phyloP scores from a whole-genome alignment of 164 flowering plant species.

The Hamamelis virginiana region DNA sequence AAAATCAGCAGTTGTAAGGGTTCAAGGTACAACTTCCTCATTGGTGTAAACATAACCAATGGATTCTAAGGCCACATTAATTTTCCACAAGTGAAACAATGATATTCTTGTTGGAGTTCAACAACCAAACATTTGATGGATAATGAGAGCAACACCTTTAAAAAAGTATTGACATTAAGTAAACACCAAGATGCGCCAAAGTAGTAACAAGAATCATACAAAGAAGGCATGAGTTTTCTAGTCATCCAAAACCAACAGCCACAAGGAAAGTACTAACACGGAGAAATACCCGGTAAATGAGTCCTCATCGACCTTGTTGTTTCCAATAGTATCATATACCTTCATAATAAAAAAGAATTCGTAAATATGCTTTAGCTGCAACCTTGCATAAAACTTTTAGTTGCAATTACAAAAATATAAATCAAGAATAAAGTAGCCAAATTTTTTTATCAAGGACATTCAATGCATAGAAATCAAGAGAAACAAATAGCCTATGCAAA shows the following conservation, averaged over 20 bases:
- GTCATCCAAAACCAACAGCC: background rate
- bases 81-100: background rate
- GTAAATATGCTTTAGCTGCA: slow-evolving; percentile 8
- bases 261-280: background rate
- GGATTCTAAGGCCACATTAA: background rate
- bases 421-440: background rate
- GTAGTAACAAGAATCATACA: background rate
- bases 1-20: no score
- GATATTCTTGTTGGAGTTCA: background rate
- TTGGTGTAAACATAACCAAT: background rate
- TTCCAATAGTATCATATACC: slow-evolving; percentile 91
- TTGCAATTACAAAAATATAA: background rate
- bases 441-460: background rate
- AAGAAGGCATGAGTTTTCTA: background rate
- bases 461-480: background rate
- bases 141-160: background rate
- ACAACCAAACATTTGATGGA: background rate
- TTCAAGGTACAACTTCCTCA: no score
- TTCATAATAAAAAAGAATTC: slow-evolving; percentile 28
- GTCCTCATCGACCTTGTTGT: slow-evolving; percentile 64
- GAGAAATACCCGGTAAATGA: slow-evolving; percentile 47
- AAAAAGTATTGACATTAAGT: background rate
- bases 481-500: background rate
- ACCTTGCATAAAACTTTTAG: background rate
- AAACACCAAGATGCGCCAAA: background rate